Conservation (phyloP, 1,139 yeast species). For the Fermentozyma sake region DNA sequence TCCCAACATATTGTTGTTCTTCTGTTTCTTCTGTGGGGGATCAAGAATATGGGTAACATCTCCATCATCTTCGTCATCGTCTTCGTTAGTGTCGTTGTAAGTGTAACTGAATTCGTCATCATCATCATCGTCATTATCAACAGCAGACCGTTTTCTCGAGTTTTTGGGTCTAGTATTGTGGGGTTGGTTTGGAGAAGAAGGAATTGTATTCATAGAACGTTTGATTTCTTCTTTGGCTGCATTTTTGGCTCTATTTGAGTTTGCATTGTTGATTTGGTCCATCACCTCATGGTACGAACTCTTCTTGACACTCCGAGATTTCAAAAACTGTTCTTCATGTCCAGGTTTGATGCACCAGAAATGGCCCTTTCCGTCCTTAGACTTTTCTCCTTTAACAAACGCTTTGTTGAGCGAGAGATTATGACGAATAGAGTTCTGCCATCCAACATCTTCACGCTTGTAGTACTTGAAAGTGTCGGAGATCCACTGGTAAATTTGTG, state of each 20-base stretch:
- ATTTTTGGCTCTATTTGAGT: constrained; percentile 7
- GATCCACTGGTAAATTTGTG: constrained; percentile 93
- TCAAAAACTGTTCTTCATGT: constrained; percentile 75
- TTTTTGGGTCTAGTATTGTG: background rate
- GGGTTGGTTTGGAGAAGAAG: constrained; percentile 29
- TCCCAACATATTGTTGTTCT: constrained; percentile 7
- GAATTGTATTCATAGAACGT: constrained; percentile 23
- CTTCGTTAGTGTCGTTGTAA: constrained; percentile 6
- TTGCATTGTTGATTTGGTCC: constrained; percentile 33
- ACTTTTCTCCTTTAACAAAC: constrained; percentile 83
- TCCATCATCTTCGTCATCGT: constrained; percentile 7
- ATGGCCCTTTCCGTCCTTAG: constrained; percentile 95
- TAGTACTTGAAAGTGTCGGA: constrained; percentile 82
- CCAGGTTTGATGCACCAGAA: constrained; percentile 91
- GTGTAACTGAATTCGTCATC: constrained; percentile 5
- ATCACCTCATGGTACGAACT: constrained; percentile 42
- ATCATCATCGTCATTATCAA: constrained; percentile 7
- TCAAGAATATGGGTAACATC: constrained; percentile 7
- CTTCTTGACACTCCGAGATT: constrained; percentile 50
- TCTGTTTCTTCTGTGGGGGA: constrained; percentile 15
- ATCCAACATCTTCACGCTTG: constrained; percentile 81
- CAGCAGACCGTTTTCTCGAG: constrained; percentile 4
- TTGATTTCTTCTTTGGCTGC: constrained; percentile 10
- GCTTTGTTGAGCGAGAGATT: constrained; percentile 83
- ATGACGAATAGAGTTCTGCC: constrained; percentile 92